Percentiles rank a stretch among this genome's conserved stretches.
Evolutionary conservation across 2,329 filamentous ascomycete species (phyloP).

Genomic region (Aureobasidium uvarum): DNA sequence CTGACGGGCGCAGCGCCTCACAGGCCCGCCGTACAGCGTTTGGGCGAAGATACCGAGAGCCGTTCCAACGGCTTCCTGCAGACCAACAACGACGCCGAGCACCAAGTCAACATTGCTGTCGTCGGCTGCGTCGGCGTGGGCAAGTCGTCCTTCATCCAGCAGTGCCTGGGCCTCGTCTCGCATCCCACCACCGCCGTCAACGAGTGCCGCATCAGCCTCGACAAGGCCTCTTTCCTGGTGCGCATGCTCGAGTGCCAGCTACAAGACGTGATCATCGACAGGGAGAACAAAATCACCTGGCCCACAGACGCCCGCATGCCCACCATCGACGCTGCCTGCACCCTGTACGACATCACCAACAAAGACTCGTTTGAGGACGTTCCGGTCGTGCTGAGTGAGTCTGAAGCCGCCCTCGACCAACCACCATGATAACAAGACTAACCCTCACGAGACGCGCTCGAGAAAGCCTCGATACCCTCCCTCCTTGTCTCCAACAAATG

Average conservation of each 20-base stretch:
- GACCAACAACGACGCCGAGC: conserved; percentile 37
- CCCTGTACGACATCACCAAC: conserved; percentile 85
- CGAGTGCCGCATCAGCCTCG: conserved; percentile 56
- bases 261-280: conserved; percentile 52
- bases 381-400: conserved; percentile 75
- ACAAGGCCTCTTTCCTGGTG: conserved; percentile 56
- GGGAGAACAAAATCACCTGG: conserved; percentile 56
- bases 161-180: conserved; percentile 54
- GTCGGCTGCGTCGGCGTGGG: conserved; percentile 55
- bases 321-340: conserved; percentile 75
- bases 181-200: conserved; percentile 44
- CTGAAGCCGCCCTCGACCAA: neutral
- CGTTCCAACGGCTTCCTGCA: conserved; percentile 24
- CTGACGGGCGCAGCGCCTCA: neutral
- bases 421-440: conserved; percentile 10
- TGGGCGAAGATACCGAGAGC: neutral
- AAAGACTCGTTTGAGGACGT: conserved; percentile 71
- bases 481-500: conserved; percentile 88
- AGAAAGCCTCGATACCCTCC: conserved; percentile 69
- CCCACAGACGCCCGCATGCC: conserved; percentile 69
- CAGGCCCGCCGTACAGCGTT: neutral
- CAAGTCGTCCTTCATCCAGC: conserved; percentile 60
- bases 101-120: conserved; percentile 59
- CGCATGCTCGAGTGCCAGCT: conserved; percentile 57
- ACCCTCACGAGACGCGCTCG: conserved; percentile 62